Conservation (phyloP, 139 green algal species). For the Edaphochlamys debaryana region DNA sequence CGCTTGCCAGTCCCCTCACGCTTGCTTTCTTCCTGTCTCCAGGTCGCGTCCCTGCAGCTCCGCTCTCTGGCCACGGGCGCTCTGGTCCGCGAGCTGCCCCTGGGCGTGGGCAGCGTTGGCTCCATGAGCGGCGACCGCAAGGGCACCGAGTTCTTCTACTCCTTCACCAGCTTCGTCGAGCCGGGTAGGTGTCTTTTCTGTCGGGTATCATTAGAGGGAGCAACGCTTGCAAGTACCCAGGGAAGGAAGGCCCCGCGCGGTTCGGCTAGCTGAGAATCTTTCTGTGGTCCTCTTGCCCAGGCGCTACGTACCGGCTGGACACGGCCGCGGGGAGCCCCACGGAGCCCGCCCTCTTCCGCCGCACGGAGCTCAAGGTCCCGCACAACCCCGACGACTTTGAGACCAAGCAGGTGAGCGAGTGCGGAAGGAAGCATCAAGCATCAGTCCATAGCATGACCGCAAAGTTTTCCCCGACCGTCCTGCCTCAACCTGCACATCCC, state of each 20-base stretch:
- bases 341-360: constrained; percentile 72
- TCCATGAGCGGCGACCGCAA: constrained; percentile 72
- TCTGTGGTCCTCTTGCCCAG: constrained; percentile 43
- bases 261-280: not conserved
- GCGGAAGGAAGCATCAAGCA: no score
- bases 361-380: constrained; percentile 72
- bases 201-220: no score
- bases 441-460: no score
- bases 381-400: constrained; percentile 74
- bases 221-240: no score
- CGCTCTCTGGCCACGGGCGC: constrained; percentile 58
- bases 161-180: constrained; percentile 69
- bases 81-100: constrained; percentile 56
- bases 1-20: not conserved
- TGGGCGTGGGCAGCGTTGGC: constrained; percentile 74
- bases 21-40: not conserved
- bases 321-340: constrained; percentile 32
- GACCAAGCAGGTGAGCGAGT: constrained; percentile 76
- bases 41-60: constrained; percentile 68
- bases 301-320: constrained; percentile 72
- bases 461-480: no score
- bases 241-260: not conserved
- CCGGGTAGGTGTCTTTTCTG: constrained; percentile 48
- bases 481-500: no score
- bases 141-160: constrained; percentile 80